Conservation (phyloP, 208 protist species). For the Leishmania turanica region DNA sequence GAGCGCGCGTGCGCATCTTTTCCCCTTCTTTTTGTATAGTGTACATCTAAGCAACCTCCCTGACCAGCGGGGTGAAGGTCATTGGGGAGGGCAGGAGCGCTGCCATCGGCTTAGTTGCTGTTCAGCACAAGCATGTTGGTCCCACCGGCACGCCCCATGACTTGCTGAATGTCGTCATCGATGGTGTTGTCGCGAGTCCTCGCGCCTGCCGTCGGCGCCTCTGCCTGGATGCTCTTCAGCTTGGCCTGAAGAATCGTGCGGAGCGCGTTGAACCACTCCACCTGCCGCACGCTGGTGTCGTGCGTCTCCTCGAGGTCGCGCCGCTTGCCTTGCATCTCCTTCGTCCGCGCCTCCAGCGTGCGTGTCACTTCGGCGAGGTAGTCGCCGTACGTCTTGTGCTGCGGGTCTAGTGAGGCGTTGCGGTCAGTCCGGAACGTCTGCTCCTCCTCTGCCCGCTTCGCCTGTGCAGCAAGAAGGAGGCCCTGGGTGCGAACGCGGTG, state of each 20-base stretch:
- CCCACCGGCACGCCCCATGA: constrained; percentile 42
- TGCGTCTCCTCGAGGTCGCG: constrained; percentile 87
- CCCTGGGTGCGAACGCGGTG: constrained; percentile 77
- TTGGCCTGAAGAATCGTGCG: constrained; percentile 42
- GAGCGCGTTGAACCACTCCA: constrained; percentile 64
- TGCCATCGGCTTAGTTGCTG: constrained; percentile 33
- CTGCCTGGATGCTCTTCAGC: constrained; percentile 23
- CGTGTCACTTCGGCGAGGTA: constrained; percentile 47
- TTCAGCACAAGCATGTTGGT: constrained; percentile 73
- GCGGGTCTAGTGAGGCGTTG: constrained; percentile 48
- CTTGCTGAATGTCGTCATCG: constrained; percentile 41
- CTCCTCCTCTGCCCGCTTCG: constrained; percentile 65
- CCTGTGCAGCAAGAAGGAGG: constrained; percentile 51
- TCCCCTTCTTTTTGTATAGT: not conserved
- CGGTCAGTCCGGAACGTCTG: constrained; percentile 35
- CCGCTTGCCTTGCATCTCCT: constrained; percentile 73
- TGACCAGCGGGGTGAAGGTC: not conserved
- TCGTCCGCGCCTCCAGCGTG: constrained; percentile 60
- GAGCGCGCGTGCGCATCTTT: not conserved
- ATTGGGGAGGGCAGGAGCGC: not conserved
- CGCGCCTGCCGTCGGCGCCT: not conserved
- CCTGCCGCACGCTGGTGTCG: constrained; percentile 79
- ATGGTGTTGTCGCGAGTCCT: constrained; percentile 14
- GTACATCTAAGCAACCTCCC: constrained; percentile 11
- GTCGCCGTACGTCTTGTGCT: constrained; percentile 66